Evolutionary conservation across 257 asterid species (phyloP).

Genomic region (Solanum bukasovii): DNA sequence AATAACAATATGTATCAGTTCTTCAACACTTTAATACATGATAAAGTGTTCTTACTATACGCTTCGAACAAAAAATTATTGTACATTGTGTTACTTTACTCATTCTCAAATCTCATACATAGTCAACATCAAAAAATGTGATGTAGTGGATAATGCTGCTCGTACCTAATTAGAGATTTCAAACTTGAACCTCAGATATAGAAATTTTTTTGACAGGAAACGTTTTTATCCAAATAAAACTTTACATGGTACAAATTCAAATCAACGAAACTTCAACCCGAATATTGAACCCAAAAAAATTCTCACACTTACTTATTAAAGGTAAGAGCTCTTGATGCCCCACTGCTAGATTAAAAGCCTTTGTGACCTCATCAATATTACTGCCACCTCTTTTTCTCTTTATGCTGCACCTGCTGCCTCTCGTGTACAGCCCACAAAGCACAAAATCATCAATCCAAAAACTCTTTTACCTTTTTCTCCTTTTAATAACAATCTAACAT

Average conservation of each 20-base stretch:
- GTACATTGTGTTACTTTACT: not conserved
- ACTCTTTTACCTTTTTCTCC: not conserved
- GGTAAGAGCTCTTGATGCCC: conserved; percentile 35
- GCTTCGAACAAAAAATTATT: not conserved
- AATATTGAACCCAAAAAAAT: too few relatives aligned
- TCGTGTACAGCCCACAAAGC: not conserved
- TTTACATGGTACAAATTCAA: rapidly evolving
- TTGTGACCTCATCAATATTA: conserved; percentile 31
- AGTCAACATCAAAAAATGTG: rapidly evolving
- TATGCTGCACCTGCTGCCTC: not conserved
- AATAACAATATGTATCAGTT: not conserved
- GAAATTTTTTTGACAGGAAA: rapidly evolving
- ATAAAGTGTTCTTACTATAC: not conserved
- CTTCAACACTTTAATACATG: not conserved
- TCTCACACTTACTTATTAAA: not conserved
- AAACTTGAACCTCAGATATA: rapidly evolving
- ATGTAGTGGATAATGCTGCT: rapidly evolving
- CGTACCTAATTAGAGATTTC: too few relatives aligned
- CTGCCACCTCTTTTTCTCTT: not conserved
- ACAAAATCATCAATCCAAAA: not conserved
- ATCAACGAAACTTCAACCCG: rapidly evolving
- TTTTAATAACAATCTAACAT: not conserved
- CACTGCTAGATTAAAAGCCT: conserved; percentile 55
- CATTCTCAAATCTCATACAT: not conserved
- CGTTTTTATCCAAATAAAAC: rapidly evolving